A percentile compares a stretch with the other conserved stretches of the same genome.
Conservation (phyloP, 257 asterid species). For the Solanum ossicruentum region DNA sequence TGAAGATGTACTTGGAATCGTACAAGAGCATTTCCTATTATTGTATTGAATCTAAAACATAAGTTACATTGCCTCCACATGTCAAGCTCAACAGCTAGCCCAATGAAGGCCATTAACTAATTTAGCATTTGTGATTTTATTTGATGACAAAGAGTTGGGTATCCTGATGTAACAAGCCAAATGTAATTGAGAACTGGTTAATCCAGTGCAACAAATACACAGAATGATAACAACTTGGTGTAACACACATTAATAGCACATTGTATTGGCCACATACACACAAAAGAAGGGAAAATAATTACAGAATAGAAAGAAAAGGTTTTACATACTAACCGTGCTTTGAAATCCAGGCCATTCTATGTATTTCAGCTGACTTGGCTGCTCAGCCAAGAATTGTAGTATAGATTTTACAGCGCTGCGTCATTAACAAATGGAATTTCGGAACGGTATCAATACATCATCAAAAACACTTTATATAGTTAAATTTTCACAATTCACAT, state of each 20-base stretch:
- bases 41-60: not conserved
- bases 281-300: not conserved
- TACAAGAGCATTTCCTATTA: not conserved
- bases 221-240: not conserved
- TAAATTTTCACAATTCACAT: not conserved
- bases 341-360: conserved; percentile 41
- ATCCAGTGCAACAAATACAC: not conserved
- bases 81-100: not conserved
- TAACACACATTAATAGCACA: not conserved
- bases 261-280: not conserved
- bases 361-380: conserved; percentile 41
- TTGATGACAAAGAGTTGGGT: not conserved
- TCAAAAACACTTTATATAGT: not conserved
- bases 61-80: not conserved
- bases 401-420: conserved; percentile 41
- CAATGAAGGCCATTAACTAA: not conserved
- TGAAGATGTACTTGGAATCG: not conserved
- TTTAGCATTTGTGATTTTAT: not conserved
- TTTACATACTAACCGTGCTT: conserved; percentile 22
- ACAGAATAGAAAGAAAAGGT: not conserved
- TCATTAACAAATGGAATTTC: not conserved
- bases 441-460: not conserved
- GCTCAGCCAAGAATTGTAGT: conserved; percentile 21
- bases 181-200: not conserved
- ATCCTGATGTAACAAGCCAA: not conserved